Base-by-base conservation (phyloP, 2,329 filamentous ascomycete species). In the Fusarium sp. region DNA sequence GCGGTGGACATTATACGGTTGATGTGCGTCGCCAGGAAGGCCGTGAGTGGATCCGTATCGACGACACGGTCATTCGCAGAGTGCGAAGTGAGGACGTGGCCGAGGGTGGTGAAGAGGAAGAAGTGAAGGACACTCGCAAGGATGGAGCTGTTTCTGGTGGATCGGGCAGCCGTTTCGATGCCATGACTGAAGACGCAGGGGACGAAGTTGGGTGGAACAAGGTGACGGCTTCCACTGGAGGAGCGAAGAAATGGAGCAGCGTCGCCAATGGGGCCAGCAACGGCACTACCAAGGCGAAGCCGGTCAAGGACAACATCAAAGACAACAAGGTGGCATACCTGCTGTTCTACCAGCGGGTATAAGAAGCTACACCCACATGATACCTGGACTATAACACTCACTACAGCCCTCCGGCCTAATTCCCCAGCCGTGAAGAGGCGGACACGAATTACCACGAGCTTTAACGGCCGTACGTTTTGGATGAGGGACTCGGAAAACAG, bases 271-370 rank as follows among this genome's bases (percentile, higher is more conserved):
- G 92, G 43, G 68, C 75, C n/a, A 84, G 64, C 47, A 91, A 87
- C 87, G 52, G 86, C 79, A 84, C 85, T 83, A 84, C 87, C 85
- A 88, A 90, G 85, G 74, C 87, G 79, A 87, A 90, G 84, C 83
- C 90, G 82, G 72, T 86, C 81, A 87, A 90, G 82, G 91, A 91
- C 77, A 90, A 85, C 75, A 89, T 94, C 80, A 95, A 94, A 83
- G 96, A 98, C 82, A 98, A 96, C 87, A 98, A 97, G 87, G 96
- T 98, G 68, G 97, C 97, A 5, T 99, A 99, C 84, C 90, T 99
- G 75, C 85, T 99, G 80, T 97, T 99, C 85, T 99, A 99, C 83
- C 93, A 98, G 85, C 91, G 91, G 79, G 90, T 97, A 70, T 90
- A 75, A 79, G 59, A 37, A 54, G 45, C 40, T 43, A 64, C 38